Evolutionary conservation across 176 grass and related monocot species (phyloP).

Genomic region (Rhynchospora pubera): DNA sequence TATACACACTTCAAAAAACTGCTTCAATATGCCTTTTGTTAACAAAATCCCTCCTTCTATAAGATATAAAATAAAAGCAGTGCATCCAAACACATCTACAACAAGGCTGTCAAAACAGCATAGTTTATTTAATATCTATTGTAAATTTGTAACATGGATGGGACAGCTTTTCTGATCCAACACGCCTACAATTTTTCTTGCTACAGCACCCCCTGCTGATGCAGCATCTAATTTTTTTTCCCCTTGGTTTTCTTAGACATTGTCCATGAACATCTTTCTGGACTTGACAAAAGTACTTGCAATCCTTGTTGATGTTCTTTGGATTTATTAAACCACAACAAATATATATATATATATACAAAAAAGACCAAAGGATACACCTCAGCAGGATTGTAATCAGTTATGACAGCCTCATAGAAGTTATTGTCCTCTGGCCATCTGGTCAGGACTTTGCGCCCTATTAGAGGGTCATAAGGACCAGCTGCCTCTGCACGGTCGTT

Average conservation of each 20-base stretch:
- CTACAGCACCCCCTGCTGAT: neutral
- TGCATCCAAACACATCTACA: neutral
- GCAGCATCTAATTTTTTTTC: neutral
- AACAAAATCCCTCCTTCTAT: too few relatives aligned
- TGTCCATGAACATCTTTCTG: neutral
- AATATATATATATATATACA: neutral
- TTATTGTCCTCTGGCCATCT: slow-evolving; percentile 86
- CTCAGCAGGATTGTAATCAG: slow-evolving; percentile 48
- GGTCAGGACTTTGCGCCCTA: slow-evolving; percentile 60
- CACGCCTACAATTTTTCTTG: neutral
- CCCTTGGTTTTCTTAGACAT: neutral
- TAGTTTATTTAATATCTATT: neutral
- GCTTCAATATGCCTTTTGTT: neutral
- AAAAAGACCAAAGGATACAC: slow-evolving; percentile 34
- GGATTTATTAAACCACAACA: neutral
- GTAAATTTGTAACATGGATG: neutral
- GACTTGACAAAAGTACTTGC: neutral
- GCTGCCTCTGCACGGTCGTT: slow-evolving; percentile 35
- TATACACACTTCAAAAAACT: neutral
- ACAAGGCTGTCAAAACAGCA: neutral
- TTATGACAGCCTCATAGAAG: slow-evolving; percentile 82
- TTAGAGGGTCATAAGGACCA: slow-evolving; percentile 41
- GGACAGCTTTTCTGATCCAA: neutral
- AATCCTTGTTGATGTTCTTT: neutral
- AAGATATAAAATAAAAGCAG: neutral